Percentiles rank a stretch among this genome's conserved stretches.
These are phyloP conservation scores for Alternaria infectoria DNA, from an alignment of 2,329 filamentous ascomycete genomes.

Conservation along the genomic window DNA sequence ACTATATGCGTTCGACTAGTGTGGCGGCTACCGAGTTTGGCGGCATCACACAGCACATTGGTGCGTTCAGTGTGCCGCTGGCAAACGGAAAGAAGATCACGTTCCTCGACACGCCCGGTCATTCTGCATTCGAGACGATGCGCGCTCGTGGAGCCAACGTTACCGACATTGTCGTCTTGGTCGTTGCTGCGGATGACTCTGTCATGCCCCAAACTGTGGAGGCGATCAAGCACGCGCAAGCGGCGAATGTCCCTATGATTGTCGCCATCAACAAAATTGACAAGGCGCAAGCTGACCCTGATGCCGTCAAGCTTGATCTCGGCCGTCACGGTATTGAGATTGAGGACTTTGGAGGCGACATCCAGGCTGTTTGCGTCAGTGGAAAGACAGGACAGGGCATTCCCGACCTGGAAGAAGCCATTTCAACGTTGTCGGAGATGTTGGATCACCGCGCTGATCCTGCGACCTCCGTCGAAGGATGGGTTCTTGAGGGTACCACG, in stretches of 20 bases:
- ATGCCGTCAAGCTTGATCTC: slow-evolving; percentile 88
- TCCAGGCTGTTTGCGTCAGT: slow-evolving; percentile 88
- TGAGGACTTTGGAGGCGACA: slow-evolving; percentile 93
- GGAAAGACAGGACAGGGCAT: slow-evolving; percentile 95
- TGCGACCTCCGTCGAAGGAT: slow-evolving; percentile 83
- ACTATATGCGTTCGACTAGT: slow-evolving; percentile 91
- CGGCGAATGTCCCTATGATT: slow-evolving; percentile 89
- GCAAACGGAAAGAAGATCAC: slow-evolving; percentile 87
- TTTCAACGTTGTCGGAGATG: slow-evolving; percentile 83
- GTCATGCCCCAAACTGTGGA: slow-evolving; percentile 97
- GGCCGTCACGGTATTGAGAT: slow-evolving; percentile 84
- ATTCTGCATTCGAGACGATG: slow-evolving; percentile 96
- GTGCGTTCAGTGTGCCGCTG: slow-evolving; percentile 90
- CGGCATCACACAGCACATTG: slow-evolving; percentile 98
- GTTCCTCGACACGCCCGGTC: slow-evolving; percentile 94
- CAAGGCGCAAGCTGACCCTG: slow-evolving; percentile 79
- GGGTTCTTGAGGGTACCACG: slow-evolving; percentile 89
- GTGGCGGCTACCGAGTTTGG: slow-evolving; percentile 91
- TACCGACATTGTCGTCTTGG: slow-evolving; percentile 94
- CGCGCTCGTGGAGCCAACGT: slow-evolving; percentile 92
- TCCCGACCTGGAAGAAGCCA: slow-evolving; percentile 88
- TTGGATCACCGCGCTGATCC: slow-evolving; percentile 85
- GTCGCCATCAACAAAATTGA: slow-evolving; percentile 98
- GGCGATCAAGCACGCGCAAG: slow-evolving; percentile 89
- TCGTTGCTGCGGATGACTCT: slow-evolving; percentile 95